Conservation (phyloP, 2,329 filamentous ascomycete genomes). For the Penicillium sp. region DNA sequence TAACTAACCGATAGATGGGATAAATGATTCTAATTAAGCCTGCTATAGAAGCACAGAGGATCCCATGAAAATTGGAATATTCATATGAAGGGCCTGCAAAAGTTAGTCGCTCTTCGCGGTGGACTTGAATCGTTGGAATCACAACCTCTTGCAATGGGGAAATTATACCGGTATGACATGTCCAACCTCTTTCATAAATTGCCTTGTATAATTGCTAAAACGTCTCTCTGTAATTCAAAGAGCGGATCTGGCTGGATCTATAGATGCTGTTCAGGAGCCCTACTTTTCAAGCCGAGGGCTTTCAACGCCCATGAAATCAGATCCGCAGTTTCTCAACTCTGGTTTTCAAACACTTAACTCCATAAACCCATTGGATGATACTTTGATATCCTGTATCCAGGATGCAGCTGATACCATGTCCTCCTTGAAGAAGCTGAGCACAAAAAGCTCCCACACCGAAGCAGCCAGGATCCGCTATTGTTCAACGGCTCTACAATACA, state of each 20-base stretch:
- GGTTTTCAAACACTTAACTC: background rate
- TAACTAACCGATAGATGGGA: background rate
- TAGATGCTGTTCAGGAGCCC: background rate
- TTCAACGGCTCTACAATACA: background rate
- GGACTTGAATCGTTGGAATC: background rate
- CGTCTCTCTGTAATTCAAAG: background rate
- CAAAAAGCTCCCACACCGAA: background rate
- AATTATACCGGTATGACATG: background rate
- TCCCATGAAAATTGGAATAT: constrained; percentile 1
- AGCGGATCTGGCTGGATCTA: constrained; percentile 1
- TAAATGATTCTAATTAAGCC: background rate
- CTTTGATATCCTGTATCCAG: background rate
- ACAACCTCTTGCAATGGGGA: background rate
- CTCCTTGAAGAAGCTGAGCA: background rate
- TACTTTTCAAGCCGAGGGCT: background rate
- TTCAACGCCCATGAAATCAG: background rate
- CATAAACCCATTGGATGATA: background rate
- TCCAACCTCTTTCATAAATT: background rate
- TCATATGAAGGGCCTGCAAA: constrained; percentile 2
- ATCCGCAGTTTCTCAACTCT: background rate
- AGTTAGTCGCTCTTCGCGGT: background rate
- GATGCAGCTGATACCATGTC: background rate
- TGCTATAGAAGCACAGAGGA: background rate
- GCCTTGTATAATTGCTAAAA: background rate
- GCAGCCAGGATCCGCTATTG: constrained; percentile 1